Percentiles rank a stretch among this genome's conserved stretches.
phyloP scores from a whole-genome alignment of 2,329 filamentous ascomycete genomes.

The Colletotrichum spinosum region DNA sequence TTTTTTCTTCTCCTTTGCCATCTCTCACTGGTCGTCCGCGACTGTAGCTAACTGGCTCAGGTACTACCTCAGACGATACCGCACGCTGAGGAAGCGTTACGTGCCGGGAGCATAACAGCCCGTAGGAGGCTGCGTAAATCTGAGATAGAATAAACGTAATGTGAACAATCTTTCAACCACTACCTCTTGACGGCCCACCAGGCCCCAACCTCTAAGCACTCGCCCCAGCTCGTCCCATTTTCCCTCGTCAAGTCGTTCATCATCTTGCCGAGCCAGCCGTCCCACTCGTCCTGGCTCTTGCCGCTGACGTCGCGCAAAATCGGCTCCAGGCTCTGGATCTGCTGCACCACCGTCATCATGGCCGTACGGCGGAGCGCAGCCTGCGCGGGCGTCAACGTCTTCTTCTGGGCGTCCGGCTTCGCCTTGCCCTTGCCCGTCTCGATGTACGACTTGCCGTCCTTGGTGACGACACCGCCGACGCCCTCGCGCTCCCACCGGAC shows the following conservation, averaged over 20 bases:
- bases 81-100: constrained; percentile 86
- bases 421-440: constrained; percentile 59
- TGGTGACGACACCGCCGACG: constrained; percentile 71
- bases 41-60: constrained; percentile 56
- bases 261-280: constrained; percentile 88
- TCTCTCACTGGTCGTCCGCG: background rate
- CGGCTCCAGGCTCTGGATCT: constrained; percentile 88
- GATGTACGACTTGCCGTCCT: constrained; percentile 70
- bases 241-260: constrained; percentile 85
- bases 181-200: constrained; percentile 85
- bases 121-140: background rate
- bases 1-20: constrained; percentile 6
- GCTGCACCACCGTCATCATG: constrained; percentile 82
- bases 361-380: constrained; percentile 81
- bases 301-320: constrained; percentile 83
- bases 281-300: constrained; percentile 93
- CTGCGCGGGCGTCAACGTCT: constrained; percentile 74
- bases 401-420: constrained; percentile 52
- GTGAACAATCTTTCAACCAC: constrained; percentile 37
- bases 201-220: constrained; percentile 87
- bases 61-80: constrained; percentile 93
- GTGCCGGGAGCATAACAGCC: constrained; percentile 41
- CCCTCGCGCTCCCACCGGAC: constrained; percentile 88
- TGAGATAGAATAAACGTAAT: background rate
- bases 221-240: constrained; percentile 82